These are phyloP conservation scores for Rhododendron mucronatum DNA, from an alignment of 148 eudicot genomes.

Conservation along the genomic window DNA sequence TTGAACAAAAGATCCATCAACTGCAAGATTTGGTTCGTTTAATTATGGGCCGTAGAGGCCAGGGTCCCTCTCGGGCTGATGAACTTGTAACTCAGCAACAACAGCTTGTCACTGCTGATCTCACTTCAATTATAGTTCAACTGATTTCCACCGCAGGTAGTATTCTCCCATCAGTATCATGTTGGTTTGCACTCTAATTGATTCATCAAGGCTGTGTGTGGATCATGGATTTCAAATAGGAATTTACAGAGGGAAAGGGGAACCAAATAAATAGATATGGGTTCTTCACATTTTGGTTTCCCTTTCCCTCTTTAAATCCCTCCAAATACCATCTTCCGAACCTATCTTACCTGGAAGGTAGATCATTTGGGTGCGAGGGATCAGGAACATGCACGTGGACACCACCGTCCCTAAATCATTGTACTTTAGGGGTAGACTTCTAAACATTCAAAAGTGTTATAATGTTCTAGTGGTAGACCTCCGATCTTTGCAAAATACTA, in stretches of 20 bases:
- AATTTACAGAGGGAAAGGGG: background rate
- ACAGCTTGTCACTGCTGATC: constrained; percentile 84
- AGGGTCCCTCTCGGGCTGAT: constrained; percentile 31
- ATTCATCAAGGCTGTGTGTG: background rate
- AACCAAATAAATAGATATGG: background rate
- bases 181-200: background rate
- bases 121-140: constrained; percentile 86
- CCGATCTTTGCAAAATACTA: background rate
- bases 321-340: background rate
- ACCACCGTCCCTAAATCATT: background rate
- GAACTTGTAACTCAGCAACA: constrained; percentile 75
- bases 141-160: constrained; percentile 83
- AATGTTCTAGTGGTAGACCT: background rate
- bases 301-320: background rate
- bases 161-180: background rate
- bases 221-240: background rate
- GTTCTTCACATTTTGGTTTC: background rate
- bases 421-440: background rate
- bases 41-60: constrained; percentile 44
- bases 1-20: constrained; percentile 88
- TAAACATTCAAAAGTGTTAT: background rate
- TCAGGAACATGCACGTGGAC: background rate
- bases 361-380: background rate
- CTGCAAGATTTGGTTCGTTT: constrained; percentile 76
- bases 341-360: background rate